Percentiles rank a stretch among this genome's conserved stretches.
phyloP scores from a whole-genome alignment of 2,329 filamentous ascomycete species.

The Colletotrichum sp. region DNA sequence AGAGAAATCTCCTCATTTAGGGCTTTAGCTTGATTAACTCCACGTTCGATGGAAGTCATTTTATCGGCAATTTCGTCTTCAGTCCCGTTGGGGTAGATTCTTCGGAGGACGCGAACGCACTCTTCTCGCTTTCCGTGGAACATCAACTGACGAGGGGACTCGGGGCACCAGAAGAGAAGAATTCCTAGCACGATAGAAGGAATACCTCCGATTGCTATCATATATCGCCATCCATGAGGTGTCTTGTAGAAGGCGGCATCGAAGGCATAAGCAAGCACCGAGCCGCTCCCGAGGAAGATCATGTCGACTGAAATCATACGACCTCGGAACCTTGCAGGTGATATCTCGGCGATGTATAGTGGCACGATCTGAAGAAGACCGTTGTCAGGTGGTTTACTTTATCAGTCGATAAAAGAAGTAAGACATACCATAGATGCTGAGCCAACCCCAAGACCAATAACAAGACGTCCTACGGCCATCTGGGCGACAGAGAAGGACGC shows the following conservation, averaged over 20 bases:
- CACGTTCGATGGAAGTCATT: slow-evolving; percentile 12
- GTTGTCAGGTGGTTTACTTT: too few relatives aligned
- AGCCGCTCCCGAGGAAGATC: slow-evolving; percentile 26
- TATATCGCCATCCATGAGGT: slow-evolving; percentile 26
- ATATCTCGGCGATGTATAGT: slow-evolving; percentile 30
- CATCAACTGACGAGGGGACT: slow-evolving; percentile 24
- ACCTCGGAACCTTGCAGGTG: slow-evolving; percentile 26
- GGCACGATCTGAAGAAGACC: neutral
- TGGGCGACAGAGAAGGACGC: slow-evolving; percentile 22
- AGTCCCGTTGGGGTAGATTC: neutral
- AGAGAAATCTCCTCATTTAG: slow-evolving; percentile 1
- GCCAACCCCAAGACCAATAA: slow-evolving; percentile 44
- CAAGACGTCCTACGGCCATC: slow-evolving; percentile 25
- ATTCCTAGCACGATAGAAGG: slow-evolving; percentile 24
- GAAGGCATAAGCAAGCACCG: slow-evolving; percentile 26
- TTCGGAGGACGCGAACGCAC: slow-evolving; percentile 21
- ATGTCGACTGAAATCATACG: slow-evolving; percentile 29
- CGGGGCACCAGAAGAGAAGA: slow-evolving; percentile 16
- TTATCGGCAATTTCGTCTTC: slow-evolving; percentile 33
- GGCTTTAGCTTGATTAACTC: neutral
- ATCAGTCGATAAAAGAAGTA: too few relatives aligned
- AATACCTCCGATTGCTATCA: slow-evolving; percentile 11
- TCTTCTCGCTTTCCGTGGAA: slow-evolving; percentile 35
- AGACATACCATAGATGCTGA: slow-evolving; percentile 44
- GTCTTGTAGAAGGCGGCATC: slow-evolving; percentile 38